Conservation (phyloP, 2,329 filamentous ascomycete genomes). For the Aspergillus niger region DNA sequence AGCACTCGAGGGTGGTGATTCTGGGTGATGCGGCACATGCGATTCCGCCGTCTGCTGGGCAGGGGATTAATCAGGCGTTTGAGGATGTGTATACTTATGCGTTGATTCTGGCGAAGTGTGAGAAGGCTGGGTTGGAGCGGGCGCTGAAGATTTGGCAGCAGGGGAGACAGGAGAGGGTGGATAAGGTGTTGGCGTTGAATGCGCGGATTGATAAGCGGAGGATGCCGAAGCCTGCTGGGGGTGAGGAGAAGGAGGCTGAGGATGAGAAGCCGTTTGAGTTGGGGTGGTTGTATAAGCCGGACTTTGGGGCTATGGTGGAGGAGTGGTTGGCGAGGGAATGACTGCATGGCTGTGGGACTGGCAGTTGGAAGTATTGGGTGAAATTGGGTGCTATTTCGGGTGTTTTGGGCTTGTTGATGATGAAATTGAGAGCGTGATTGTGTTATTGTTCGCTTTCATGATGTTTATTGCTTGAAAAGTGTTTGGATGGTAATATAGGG, state of each 20-base stretch:
- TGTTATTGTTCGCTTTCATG: too few species aligned
- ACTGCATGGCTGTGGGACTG: too few species aligned
- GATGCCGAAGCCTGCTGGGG: conserved; percentile 38
- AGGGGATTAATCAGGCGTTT: conserved; percentile 61
- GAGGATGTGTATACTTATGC: conserved; percentile 55
- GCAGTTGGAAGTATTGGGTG: neutral
- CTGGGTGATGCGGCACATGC: conserved; percentile 66
- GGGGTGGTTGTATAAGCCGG: conserved; percentile 48
- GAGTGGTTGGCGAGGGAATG: conserved; percentile 26
- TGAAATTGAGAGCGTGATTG: too few species aligned
- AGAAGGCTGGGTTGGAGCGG: conserved; percentile 22
- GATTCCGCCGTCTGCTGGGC: conserved; percentile 61
- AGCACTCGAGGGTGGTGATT: conserved; percentile 44
- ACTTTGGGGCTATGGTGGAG: conserved; percentile 41
- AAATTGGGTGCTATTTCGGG: neutral
- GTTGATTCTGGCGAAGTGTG: conserved; percentile 38
- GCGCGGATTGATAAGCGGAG: conserved; percentile 51
- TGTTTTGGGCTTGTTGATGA: neutral
- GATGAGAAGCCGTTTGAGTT: conserved; percentile 39
- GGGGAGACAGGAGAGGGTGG: conserved; percentile 52
- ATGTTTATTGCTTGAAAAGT: too few species aligned
- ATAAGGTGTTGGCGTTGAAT: conserved; percentile 53
- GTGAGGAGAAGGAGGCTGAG: neutral
- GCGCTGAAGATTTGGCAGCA: conserved; percentile 50
- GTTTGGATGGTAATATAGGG: too few species aligned